Base-by-base conservation (phyloP, 139 green algal species). In the Chlamydomonas sp. region DNA sequence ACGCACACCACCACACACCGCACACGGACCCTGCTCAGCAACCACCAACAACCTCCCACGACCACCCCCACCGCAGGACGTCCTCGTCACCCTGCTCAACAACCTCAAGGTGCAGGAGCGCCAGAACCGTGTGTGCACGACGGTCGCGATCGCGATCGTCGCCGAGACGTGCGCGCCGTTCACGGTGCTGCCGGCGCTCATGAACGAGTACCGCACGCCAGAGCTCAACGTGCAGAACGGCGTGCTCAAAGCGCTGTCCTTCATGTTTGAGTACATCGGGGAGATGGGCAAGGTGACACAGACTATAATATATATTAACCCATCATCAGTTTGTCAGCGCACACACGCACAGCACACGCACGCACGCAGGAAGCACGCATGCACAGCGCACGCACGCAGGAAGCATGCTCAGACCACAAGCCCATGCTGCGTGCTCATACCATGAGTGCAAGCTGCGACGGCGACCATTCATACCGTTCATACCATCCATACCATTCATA, bases 221-320 rank as follows among this genome's bases (percentile, higher is more conserved):
- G 91, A 98, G 86, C 77, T 97, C 20, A 99, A 98, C 75, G 93
- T 99, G 50, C 95, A 99, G 85, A 99, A 99, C 67, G 95, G 95
- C 59, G 94, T 97, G 72, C 86, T 97, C 61, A 96, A 97, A 83
- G 91, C 90, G n/a, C 89, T 99, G 65, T 92, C 82, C 54, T 99
- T 99, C 81, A 87, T 99, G 81, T 99, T 99, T 73, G 95, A 99
- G 83, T 99, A 99, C 88, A 98, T 99, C 37, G 95, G 95, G n/a
- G 95, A 99, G 83, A 96, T 98, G 91, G 95, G n/a, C n/a, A n/a
- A n/a, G n/a, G n/a, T n/a, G n/a, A n/a, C n/a, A n/a, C n/a, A n/a
- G n/a, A n/a, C n/a, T n/a, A n/a, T n/a, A n/a, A n/a, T n/a, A n/a
- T n/a, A n/a, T n/a, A n/a, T n/a, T n/a, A n/a, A n/a, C n/a, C n/a